Base-by-base conservation (phyloP, 805 yeast species). In the Barnettozyma siamensis region DNA sequence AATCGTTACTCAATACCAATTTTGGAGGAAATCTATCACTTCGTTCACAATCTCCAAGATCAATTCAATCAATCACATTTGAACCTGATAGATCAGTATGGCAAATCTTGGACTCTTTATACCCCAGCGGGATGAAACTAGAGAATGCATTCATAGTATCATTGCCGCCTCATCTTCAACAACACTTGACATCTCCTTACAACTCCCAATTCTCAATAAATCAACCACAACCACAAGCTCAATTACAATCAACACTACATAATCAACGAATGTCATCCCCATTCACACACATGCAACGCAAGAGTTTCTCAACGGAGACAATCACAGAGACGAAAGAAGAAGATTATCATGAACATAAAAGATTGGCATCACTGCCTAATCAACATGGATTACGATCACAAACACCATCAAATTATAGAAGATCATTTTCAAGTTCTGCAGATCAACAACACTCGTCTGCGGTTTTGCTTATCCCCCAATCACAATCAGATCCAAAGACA, bases 71-170 rank as follows among this genome's bases (percentile, higher is more conserved):
- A n/a, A 15, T 38, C 28, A 32, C 39, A 23, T 33, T 80, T 5
- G 79, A 76, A 43, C 86, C 93, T 0, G 91, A 84, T 53, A 73
- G 71, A 37, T 58, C 65, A 16, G 76, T 85, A 1, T 77, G 79
- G 75, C 59, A 63, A 9, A 50, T 83, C 0, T 49, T 85, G 8
- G 88, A 83, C 44, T 63, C 64, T 17, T 73, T 70, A 50, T 84
- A 64, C 54, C 86, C 88, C 0, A 57, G 65, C n/a, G 87, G 88
- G 0, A 84, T 83, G 88, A 48, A 58, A 2, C 73, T 81, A 70
- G 62, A 65, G 15, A 87, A 82, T 37, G 83, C 91, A 0, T 66
- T 84, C 24, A 57, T 82, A 2, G 69, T 83, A 12, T 84, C 74
- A n/a, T 59, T 67, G 0, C 71, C 75, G 2, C 37, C 42, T 6